Percentiles rank a stretch among this genome's conserved stretches.
phyloP scores from a whole-genome alignment of 192 early-diverging fungal genomes.

The Rhizophagus sp. region DNA sequence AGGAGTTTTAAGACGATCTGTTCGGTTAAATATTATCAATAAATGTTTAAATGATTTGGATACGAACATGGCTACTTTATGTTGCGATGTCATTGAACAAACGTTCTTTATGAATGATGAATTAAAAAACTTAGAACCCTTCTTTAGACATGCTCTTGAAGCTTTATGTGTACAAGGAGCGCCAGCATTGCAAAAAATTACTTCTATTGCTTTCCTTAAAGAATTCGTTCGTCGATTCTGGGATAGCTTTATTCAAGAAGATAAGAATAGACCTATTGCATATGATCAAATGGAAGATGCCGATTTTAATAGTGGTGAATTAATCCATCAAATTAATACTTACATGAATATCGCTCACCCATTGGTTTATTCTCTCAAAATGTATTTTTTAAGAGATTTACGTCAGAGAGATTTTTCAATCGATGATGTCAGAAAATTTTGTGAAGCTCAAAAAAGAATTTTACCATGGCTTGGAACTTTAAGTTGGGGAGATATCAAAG shows the following conservation, averaged over 20 bases:
- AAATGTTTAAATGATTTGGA: neutral
- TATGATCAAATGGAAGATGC: neutral
- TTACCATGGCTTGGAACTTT: slow-evolving; percentile 27
- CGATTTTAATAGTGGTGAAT: neutral
- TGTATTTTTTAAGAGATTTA: slow-evolving; percentile 29
- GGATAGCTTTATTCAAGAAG: neutral
- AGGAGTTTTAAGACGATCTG: neutral
- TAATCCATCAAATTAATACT: slow-evolving; percentile 22
- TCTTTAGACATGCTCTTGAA: neutral
- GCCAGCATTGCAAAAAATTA: slow-evolving; percentile 13
- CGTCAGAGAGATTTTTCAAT: slow-evolving; percentile 7
- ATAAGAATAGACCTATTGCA: neutral
- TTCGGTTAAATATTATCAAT: slow-evolving; percentile 19
- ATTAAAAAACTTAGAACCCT: neutral
- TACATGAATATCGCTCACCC: neutral
- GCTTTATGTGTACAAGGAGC: neutral
- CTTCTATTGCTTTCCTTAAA: slow-evolving; percentile 25
- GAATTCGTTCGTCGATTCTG: slow-evolving; percentile 28
- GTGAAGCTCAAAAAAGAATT: neutral
- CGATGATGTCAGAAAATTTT: slow-evolving; percentile 18
- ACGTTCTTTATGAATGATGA: slow-evolving; percentile 11
- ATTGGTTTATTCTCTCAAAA: slow-evolving; percentile 19
- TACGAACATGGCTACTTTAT: slow-evolving; percentile 19
- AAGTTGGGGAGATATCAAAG: slow-evolving; percentile 9
- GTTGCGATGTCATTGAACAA: slow-evolving; percentile 28